Evolutionary conservation across 306 rosid species (phyloP), one percentile per base, ranked within the genome.

Genomic region (Trichosanthes truncata): DNA sequence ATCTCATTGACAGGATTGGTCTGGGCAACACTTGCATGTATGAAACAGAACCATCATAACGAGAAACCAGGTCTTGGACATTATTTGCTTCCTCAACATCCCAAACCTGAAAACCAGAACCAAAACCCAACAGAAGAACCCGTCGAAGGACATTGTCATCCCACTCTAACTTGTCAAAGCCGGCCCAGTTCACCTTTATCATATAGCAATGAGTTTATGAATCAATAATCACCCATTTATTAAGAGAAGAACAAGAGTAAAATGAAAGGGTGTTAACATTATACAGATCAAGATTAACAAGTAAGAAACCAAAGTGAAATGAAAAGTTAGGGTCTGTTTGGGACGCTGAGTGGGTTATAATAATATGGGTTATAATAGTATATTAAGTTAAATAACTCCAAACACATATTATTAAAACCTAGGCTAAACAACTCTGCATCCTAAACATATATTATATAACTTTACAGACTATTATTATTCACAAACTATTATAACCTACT

Each of bases 51-150:
- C 96, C 94, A 46, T 90, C 98, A 41, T 89, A 93, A 76, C 88
- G 87, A 79, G 94, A 96, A 82, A 93, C 93, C 15, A 93, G 82
- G 82, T 89, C 98, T 6, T 87, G 90, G 52, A 96, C 92, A 85
- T 91, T 91, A 59, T 89, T 85, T 36, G 98, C 94, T 85, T 96
- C 97, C 86, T 96, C 97, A 49, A 96, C 98, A 86, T 90, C 96
- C 99, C 98, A 96, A 84, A 96, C 94, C 83, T 93, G 98, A 89
- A 95, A 96, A 79, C 99, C 99, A 57, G 94, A 93, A 53, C 82
- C 90, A 80, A 87, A 93, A 48, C 98, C 98, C 79, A 96, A 88
- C 81, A 96, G 91, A 52, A 96, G 97, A 69, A 91, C 98, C 85
- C 83, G 89, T 46, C 88, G 91, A 81, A 61, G 65, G 81, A 79